Evolutionary conservation across 805 yeast species (phyloP), one percentile per base, ranked within the genome.

Genomic region (Starmera quercuum): DNA sequence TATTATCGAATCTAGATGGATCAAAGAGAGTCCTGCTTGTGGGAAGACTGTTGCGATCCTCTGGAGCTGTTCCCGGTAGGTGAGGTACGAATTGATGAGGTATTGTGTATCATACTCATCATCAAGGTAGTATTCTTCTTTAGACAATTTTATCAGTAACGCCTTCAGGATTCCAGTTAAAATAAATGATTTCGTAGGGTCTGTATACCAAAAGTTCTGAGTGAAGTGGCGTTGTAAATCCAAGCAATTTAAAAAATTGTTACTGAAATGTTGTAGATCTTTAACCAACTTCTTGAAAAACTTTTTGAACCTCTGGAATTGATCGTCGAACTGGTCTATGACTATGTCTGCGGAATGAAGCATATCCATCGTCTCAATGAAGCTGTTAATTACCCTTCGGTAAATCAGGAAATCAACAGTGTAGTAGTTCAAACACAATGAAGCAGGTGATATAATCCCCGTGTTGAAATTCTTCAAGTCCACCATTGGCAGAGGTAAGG

Each of bases 391-490:
- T 5, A 49, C 33, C 32, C 57, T 38, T 39, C 54, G 41, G 33
- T 49, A 48, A 15, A 47, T 44, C 10, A 52, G 29, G 18, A 49
- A 39, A 14, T 39, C 29, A 15, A 49, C 20, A 5, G 46, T 34
- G 29, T 47, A 48, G 31, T 46, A 49, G 3, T 44, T 37, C 14
- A 52, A 36, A 32, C 40, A 45, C 23, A 52, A 36, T 3, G 54
- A 46, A 4, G 48, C 53, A 4, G 50, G 34, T 6, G 47, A 42
- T 16, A 44, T 29, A 8, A 35, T 37, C 4, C 36, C 29, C 13
- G 32, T 15, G 11, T 31, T 19, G 2, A 31, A 14, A 14, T 41
- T 32, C n/a, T 34, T 28, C 14, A 42, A 30, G 12, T 38, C 40
- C 16, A 33, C 37, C 24, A 47, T 34, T 17, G 40, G 41, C 2